Percentiles rank a stretch among this genome's conserved stretches.
Conservation (phyloP, 2,329 filamentous ascomycete species). For the Arthrobotrys conoides region DNA sequence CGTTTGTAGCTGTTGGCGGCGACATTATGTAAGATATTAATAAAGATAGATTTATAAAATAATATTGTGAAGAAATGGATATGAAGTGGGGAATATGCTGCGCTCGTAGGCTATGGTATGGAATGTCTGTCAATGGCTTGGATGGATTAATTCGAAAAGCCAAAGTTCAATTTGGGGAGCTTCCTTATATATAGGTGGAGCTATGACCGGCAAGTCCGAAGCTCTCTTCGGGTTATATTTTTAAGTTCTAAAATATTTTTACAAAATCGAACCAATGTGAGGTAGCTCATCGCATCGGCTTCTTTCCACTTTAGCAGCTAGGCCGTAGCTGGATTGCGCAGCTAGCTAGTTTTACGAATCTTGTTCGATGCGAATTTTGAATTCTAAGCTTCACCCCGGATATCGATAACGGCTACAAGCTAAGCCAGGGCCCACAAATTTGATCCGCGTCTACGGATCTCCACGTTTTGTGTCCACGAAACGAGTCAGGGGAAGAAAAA, state of each 20-base stretch:
- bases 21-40: constrained; percentile 38
- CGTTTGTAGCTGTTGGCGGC: constrained; percentile 47
- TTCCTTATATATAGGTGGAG: constrained; percentile 22
- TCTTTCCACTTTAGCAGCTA: neutral
- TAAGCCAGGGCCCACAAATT: constrained; percentile 14
- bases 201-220: constrained; percentile 11
- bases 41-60: neutral
- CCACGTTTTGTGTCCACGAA: constrained; percentile 39
- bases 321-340: too few relatives aligned
- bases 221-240: neutral
- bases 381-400: constrained; percentile 30
- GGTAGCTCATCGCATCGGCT: constrained; percentile 32
- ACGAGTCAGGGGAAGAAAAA: constrained; percentile 30
- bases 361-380: constrained; percentile 10
- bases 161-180: constrained; percentile 18
- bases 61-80: neutral
- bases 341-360: neutral
- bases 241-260: neutral
- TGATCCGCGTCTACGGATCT: constrained; percentile 41
- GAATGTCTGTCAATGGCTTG: neutral
- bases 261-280: neutral
- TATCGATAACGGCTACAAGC: constrained; percentile 38
- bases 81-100: neutral
- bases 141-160: neutral
- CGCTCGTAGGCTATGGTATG: neutral